phyloP scores from a whole-genome alignment of 805 yeast genomes.

The Saccharomycopsis capsularis region DNA sequence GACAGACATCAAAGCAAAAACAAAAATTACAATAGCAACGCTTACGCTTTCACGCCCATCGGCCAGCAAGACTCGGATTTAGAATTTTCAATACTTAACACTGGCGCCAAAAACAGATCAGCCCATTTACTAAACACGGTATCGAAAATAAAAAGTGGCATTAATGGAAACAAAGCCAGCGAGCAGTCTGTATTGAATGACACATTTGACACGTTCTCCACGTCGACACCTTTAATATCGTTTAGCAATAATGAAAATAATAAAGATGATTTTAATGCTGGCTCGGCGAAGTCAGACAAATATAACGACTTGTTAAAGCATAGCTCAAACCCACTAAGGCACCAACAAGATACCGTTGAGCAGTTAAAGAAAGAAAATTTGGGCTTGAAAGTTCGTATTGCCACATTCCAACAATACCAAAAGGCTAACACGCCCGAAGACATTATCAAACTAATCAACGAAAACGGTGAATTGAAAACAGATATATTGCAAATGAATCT shows the following conservation, averaged over 20 bases:
- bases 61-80: conserved; percentile 17
- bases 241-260: not conserved
- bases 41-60: conserved; percentile 20
- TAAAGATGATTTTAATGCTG: not conserved
- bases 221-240: conserved; percentile 17
- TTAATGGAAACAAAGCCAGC: not conserved
- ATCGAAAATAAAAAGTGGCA: not conserved
- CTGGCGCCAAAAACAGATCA: not conserved
- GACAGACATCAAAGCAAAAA: not conserved
- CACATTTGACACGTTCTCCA: conserved; percentile 13
- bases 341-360: conserved; percentile 27
- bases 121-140: not conserved
- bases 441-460: conserved; percentile 15
- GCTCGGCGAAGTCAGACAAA: not conserved
- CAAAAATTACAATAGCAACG: not conserved
- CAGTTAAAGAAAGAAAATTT: conserved; percentile 37
- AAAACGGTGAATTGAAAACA: conserved; percentile 18
- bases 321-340: conserved; percentile 26
- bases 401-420: conserved; percentile 34
- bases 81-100: conserved; percentile 15
- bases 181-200: not conserved
- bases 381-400: conserved; percentile 38
- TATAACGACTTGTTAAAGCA: conserved; percentile 2
- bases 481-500: conserved; percentile 3
- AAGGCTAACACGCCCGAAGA: conserved; percentile 15